A percentile compares a stretch with the other conserved stretches of the same genome.
These are phyloP conservation scores for Coix lacrymajobi DNA, from an alignment of 176 grass and related monocot genomes.

Conservation along the genomic window DNA sequence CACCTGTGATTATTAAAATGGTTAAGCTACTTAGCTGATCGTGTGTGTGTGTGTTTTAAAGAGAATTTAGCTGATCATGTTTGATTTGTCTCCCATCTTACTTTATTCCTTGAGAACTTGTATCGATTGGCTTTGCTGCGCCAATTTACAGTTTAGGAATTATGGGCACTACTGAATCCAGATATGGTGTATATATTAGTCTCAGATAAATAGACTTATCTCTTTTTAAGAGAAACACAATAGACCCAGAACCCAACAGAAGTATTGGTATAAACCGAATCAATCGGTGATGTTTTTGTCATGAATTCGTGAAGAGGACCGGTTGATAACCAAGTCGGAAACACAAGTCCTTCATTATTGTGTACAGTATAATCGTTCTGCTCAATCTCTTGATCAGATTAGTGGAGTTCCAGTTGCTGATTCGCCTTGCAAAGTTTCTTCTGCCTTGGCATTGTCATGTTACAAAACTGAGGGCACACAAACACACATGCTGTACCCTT, in stretches of 20 bases:
- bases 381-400: conserved; percentile 22
- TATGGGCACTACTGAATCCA: not conserved
- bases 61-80: conserved; percentile 5
- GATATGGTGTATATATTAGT: not conserved
- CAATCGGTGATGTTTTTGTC: not conserved
- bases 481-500: not conserved
- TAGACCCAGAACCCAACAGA: not conserved
- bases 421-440: not conserved
- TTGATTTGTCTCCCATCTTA: not conserved
- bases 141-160: not conserved
- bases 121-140: not conserved
- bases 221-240: not conserved
- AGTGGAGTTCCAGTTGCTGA: not conserved
- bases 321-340: not conserved
- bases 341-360: conserved; percentile 2
- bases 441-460: conserved; percentile 16
- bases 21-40: too few relatives aligned
- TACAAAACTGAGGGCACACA: conserved; percentile 25
- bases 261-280: not conserved
- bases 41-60: too few relatives aligned
- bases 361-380: not conserved
- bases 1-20: too few relatives aligned
- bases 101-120: not conserved
- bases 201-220: not conserved
- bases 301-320: not conserved